These are phyloP conservation scores for Mycena pura DNA, from an alignment of 768 basidiomycete species.

Conservation along the genomic window DNA sequence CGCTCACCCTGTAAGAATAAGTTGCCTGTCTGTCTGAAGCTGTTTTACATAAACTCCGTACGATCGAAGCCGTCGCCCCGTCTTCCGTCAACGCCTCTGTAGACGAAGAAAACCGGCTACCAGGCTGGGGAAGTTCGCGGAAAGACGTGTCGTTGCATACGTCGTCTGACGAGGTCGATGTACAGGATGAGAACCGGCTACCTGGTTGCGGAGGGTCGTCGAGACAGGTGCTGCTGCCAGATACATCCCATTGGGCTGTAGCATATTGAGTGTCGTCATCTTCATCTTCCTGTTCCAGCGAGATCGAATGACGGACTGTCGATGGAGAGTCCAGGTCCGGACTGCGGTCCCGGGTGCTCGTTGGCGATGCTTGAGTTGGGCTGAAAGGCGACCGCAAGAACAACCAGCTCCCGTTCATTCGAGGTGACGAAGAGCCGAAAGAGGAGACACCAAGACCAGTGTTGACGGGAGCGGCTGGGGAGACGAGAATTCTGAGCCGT, in stretches of 20 bases:
- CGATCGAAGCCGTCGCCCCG: too few species aligned
- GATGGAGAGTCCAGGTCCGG: slow-evolving; percentile 27
- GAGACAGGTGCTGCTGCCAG: not conserved
- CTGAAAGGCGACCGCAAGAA: slow-evolving; percentile 23
- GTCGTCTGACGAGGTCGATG: slow-evolving; percentile 19
- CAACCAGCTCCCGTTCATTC: slow-evolving; percentile 31
- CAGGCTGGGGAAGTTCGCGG: too few species aligned
- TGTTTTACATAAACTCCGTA: too few species aligned
- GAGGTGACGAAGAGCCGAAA: slow-evolving; percentile 55
- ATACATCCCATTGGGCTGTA: slow-evolving; percentile 22
- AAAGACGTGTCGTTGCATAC: too few species aligned
- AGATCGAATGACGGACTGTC: not conserved
- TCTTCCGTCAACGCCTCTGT: too few species aligned
- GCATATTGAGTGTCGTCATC: slow-evolving; percentile 20
- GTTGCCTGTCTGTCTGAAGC: too few species aligned
- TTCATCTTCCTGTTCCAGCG: not conserved
- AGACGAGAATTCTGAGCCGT: slow-evolving; percentile 42
- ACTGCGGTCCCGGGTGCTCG: slow-evolving; percentile 5
- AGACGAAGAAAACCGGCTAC: too few species aligned
- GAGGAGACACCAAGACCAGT: slow-evolving; percentile 65
- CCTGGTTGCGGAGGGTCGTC: slow-evolving; percentile 4
- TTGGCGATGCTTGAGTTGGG: slow-evolving; percentile 7
- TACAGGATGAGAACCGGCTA: slow-evolving; percentile 26
- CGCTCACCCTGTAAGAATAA: too few species aligned
- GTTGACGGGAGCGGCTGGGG: slow-evolving; percentile 59